These are phyloP conservation scores for Meredithiella fracta DNA, from an alignment of 2,329 filamentous ascomycete species.

Conservation along the genomic window DNA sequence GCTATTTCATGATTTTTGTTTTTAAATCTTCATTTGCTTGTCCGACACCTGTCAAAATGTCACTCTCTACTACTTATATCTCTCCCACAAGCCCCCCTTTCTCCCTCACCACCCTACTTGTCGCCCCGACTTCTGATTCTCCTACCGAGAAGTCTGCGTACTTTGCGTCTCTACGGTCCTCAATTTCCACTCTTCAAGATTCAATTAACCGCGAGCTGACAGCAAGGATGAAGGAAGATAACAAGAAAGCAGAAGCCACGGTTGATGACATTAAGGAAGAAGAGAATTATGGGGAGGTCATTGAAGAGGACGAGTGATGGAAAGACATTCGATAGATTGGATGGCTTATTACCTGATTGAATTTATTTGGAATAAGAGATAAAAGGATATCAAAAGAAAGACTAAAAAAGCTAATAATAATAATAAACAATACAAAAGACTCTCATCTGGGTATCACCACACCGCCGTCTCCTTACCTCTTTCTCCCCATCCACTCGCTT, in stretches of 20 bases:
- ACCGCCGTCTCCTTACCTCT: background rate
- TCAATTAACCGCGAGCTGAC: conserved; percentile 57
- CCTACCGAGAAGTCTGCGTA: conserved; percentile 39
- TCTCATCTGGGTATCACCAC: background rate
- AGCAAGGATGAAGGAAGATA: conserved; percentile 57
- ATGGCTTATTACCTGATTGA: too few species aligned
- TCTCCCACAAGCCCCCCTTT: conserved; percentile 35
- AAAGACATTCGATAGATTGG: background rate
- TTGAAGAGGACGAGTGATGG: conserved; percentile 36
- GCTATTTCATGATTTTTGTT: too few species aligned
- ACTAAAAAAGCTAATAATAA: conserved; percentile 1
- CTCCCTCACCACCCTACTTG: conserved; percentile 23
- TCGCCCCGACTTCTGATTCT: conserved; percentile 21
- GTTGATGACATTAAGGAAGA: conserved; percentile 45
- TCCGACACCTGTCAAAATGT: background rate
- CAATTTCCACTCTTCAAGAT: conserved; percentile 43
- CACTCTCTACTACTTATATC: conserved; percentile 26
- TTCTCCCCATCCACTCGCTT: conserved; percentile 10
- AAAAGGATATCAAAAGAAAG: background rate
- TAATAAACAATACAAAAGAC: background rate
- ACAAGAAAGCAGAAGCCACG: conserved; percentile 22
- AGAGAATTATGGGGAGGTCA: conserved; percentile 75
- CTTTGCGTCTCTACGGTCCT: conserved; percentile 40
- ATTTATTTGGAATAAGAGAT: background rate
- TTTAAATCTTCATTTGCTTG: too few species aligned